Percentiles rank a stretch among this genome's conserved stretches.
These are phyloP conservation scores for Fusarium subglutinans DNA, from an alignment of 2,329 filamentous ascomycete genomes.

Conservation along the genomic window DNA sequence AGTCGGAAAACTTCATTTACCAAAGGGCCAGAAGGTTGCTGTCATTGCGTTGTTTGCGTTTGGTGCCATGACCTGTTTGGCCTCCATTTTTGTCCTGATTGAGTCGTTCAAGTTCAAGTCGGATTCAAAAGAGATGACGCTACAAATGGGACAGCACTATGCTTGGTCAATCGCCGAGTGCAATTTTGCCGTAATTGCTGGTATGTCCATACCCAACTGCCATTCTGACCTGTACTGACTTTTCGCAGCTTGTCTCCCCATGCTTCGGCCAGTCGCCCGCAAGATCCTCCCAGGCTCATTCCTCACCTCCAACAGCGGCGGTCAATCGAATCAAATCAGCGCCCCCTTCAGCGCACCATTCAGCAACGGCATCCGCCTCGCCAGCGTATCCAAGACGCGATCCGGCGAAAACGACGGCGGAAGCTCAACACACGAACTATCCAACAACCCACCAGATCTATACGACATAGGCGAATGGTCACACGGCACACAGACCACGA, in stretches of 20 bases:
- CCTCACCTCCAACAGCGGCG: slow-evolving; percentile 21
- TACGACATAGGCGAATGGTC: slow-evolving; percentile 25
- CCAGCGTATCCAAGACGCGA: slow-evolving; percentile 17
- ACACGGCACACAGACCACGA: slow-evolving; percentile 17
- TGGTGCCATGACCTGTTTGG: slow-evolving; percentile 42
- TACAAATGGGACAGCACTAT: slow-evolving; percentile 40
- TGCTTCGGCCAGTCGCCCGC: slow-evolving; percentile 35
- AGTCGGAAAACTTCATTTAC: slow-evolving; percentile 45
- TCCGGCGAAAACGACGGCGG: slow-evolving; percentile 19
- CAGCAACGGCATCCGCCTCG: slow-evolving; percentile 30
- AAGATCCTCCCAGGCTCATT: slow-evolving; percentile 33
- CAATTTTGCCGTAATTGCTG: slow-evolving; percentile 44
- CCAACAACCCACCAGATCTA: slow-evolving; percentile 11
- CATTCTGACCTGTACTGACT: background rate
- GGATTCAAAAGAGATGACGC: slow-evolving; percentile 35
- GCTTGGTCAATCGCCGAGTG: slow-evolving; percentile 45
- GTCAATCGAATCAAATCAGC: slow-evolving; percentile 15
- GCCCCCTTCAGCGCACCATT: slow-evolving; percentile 14
- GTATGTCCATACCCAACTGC: slow-evolving; percentile 8
- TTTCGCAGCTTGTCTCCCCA: slow-evolving; percentile 31
- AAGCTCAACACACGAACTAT: slow-evolving; percentile 29
- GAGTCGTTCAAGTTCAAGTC: slow-evolving; percentile 36
- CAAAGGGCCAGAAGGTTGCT: slow-evolving; percentile 41
- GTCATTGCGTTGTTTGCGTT: slow-evolving; percentile 44
- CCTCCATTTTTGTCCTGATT: slow-evolving; percentile 42